Base-by-base conservation (phyloP, 2,329 filamentous ascomycete species). In the Cladosporium sp. region DNA sequence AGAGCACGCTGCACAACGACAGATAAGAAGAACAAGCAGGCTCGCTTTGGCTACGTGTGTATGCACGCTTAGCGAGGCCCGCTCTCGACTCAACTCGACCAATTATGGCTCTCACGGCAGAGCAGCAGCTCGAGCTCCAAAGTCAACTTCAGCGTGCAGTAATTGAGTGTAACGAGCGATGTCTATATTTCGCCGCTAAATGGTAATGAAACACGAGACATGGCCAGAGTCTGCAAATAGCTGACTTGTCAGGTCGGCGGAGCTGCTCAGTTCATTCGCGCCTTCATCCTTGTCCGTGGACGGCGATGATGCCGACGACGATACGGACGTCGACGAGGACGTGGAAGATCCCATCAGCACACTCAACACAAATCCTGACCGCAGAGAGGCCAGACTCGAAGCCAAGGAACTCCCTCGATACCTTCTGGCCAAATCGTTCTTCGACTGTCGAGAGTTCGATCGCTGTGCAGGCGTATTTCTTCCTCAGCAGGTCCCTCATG, bases 141-240 rank as follows among this genome's bases (percentile, higher is more conserved):
- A 82, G 81, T 36, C 84, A 90, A 34, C 80, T 97, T 42, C 90
- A 96, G 71, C 88, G 91, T 68, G 91, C 93, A 28, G 87, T 94
- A 3, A 81, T 94, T 22, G 91, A 91, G 70, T 97, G 92, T 76
- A 96, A 91, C 1, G 94, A 99, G 71, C 82, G 94, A 72, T 96
- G 94, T 73, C 82, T 99, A 12, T 97, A 97, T 70, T 92, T 97
- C 68, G 94, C 93, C 6, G 88, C 94, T 25, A 97, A 97, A 85
- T 99, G 94, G 94, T 96, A 68, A 36, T 4, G 9, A 8, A 17
- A 24, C 28, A 4, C 28, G 28, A 32, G 28, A 32, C 28, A 10
- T 3, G 15, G 13, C n/a, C 4, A 28, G 13, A 24, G 3, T 45
- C 15, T 28, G 15, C 52, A 32, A 19, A 36, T 35, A 39, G 34